Percentiles rank a stretch among this genome's conserved stretches.
phyloP scores from a whole-genome alignment of 306 rosid genomes.

The Lotus japonicus region DNA sequence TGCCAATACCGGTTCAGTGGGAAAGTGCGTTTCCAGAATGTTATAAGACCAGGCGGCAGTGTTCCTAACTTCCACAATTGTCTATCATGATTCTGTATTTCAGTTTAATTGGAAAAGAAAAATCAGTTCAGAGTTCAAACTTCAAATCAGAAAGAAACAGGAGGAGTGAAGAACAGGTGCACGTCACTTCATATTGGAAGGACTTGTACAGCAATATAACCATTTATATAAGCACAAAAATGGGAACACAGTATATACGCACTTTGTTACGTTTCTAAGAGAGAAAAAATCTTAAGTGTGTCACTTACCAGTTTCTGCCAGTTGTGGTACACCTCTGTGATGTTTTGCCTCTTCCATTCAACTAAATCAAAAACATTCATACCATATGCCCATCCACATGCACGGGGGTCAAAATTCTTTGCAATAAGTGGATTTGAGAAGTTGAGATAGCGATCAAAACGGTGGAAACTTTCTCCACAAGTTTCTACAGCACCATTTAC shows the following conservation, averaged over 20 bases:
- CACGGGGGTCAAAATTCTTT: constrained; percentile 74
- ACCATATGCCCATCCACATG: constrained; percentile 99
- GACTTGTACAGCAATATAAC: neutral
- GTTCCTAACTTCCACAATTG: constrained; percentile 96
- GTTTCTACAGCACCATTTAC: constrained; percentile 98
- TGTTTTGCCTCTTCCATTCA: constrained; percentile 90
- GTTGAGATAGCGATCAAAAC: constrained; percentile 90
- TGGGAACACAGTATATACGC: neutral
- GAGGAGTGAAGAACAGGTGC: neutral
- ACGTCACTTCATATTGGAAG: neutral
- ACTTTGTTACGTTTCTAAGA: neutral
- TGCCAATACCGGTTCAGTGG: constrained; percentile 73
- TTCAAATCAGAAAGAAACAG: neutral
- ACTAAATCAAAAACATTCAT: constrained; percentile 91
- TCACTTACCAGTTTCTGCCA: constrained; percentile 94
- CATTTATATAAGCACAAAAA: neutral
- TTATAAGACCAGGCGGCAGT: constrained; percentile 90
- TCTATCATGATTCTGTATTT: constrained; percentile 72
- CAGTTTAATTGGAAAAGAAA: constrained; percentile 8
- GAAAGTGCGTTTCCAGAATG: constrained; percentile 78
- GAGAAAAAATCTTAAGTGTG: neutral
- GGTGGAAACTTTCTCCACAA: constrained; percentile 89
- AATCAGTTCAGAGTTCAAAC: constrained; percentile 11
- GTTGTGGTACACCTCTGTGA: constrained; percentile 80
- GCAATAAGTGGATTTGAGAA: constrained; percentile 85